Conservation (phyloP, 2,329 filamentous ascomycete species). For the Phialophora chinensis region DNA sequence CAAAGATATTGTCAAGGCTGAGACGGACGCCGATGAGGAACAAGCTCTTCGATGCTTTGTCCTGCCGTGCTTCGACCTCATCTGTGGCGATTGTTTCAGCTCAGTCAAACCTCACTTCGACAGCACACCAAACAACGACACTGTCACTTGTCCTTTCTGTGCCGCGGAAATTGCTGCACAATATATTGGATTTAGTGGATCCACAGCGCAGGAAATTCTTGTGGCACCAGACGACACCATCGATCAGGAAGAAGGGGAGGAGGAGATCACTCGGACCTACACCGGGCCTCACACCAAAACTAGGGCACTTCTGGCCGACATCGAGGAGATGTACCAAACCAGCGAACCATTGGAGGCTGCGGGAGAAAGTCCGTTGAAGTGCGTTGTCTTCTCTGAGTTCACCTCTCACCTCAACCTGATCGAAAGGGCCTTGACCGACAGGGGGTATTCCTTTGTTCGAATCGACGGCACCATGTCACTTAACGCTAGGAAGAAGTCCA, state of each 20-base stretch:
- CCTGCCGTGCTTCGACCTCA: conserved; percentile 83
- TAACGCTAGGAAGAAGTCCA: conserved; percentile 71
- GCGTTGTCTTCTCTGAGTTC: conserved; percentile 96
- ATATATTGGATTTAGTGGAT: conserved; percentile 72
- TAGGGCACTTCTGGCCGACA: conserved; percentile 75
- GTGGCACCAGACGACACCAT: conserved; percentile 63
- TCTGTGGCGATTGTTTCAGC: conserved; percentile 76
- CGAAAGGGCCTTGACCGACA: conserved; percentile 74
- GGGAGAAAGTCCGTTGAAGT: conserved; percentile 79
- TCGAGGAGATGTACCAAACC: conserved; percentile 68
- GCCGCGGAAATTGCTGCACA: conserved; percentile 65
- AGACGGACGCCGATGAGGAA: conserved; percentile 57
- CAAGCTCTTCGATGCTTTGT: conserved; percentile 72
- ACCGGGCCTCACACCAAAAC: conserved; percentile 92
- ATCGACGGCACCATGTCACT: conserved; percentile 90
- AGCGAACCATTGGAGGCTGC: conserved; percentile 60
- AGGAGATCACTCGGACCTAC: conserved; percentile 57
- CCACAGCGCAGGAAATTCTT: conserved; percentile 56
- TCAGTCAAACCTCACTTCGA: conserved; percentile 62
- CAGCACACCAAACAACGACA: conserved; percentile 51
- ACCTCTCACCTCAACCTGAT: conserved; percentile 94
- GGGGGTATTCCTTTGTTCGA: conserved; percentile 73
- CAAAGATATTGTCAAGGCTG: conserved; percentile 56
- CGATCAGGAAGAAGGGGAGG: conserved; percentile 48
- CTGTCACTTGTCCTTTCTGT: conserved; percentile 72